A percentile compares a stretch with the other conserved stretches of the same genome.
Evolutionary conservation across 495 filamentous ascomycete genomes (phyloP).

Genomic region (Aspergillus sparsus): DNA sequence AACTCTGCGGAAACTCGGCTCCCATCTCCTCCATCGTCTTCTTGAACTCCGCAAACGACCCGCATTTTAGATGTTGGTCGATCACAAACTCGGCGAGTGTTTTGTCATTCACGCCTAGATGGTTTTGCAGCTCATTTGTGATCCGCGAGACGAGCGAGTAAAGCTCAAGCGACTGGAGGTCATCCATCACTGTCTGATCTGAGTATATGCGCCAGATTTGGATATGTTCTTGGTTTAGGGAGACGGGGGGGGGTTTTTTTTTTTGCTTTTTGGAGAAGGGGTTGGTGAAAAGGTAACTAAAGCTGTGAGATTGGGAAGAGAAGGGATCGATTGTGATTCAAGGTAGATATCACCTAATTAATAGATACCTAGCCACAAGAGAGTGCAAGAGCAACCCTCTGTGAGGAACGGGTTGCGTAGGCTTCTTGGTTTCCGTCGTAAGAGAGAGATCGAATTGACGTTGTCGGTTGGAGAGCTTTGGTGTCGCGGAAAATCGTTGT

Average conservation of each 20-base stretch:
- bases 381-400: too few species aligned
- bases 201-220: too few species aligned
- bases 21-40: conserved; percentile 69
- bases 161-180: conserved; percentile 85
- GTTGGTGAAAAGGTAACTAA: background rate
- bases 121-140: conserved; percentile 90
- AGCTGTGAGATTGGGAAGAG: background rate
- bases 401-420: background rate
- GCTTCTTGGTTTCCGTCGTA: conserved; percentile 4
- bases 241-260: background rate
- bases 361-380: too few species aligned
- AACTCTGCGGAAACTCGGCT: conserved; percentile 84
- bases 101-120: conserved; percentile 90
- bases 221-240: background rate
- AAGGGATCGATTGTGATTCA: too few species aligned
- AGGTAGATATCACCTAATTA: too few species aligned
- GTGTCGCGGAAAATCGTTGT: conserved; percentile 47
- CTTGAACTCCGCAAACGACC: conserved; percentile 66
- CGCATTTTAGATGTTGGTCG: conserved; percentile 78
- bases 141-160: conserved; percentile 94
- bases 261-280: background rate
- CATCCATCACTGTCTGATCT: conserved; percentile 63
- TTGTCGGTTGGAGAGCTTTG: conserved; percentile 5
- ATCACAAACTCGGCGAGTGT: conserved; percentile 95
- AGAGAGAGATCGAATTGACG: too few species aligned